phyloP scores from a whole-genome alignment of 768 basidiomycete genomes.

The Amanita inopinata region DNA sequence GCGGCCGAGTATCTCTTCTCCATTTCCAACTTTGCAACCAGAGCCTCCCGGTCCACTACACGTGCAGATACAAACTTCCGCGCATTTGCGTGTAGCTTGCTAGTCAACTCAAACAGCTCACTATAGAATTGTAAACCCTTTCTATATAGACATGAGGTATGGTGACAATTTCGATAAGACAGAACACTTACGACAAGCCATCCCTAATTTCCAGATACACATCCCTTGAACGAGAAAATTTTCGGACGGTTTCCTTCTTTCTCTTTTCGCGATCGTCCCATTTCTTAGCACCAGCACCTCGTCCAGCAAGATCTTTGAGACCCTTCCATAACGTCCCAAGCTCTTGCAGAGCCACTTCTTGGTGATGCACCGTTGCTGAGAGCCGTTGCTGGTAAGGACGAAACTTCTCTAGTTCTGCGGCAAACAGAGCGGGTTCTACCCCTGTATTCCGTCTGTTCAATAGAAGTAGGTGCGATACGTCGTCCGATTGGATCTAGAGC shows the following conservation, averaged over 20 bases:
- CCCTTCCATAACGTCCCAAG: slow-evolving; percentile 63
- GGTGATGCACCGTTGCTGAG: slow-evolving; percentile 66
- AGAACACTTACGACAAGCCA: slow-evolving; percentile 63
- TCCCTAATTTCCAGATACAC: slow-evolving; percentile 81
- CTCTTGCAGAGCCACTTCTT: slow-evolving; percentile 66
- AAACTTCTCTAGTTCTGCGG: slow-evolving; percentile 93
- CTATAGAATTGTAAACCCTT: slow-evolving; percentile 88
- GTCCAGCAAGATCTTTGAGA: slow-evolving; percentile 63
- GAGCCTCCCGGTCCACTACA: slow-evolving; percentile 55
- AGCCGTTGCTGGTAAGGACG: slow-evolving; percentile 82
- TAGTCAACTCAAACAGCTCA: slow-evolving; percentile 60
- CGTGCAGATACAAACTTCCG: slow-evolving; percentile 55
- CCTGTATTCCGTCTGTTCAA: slow-evolving; percentile 79
- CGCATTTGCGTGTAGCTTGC: slow-evolving; percentile 47
- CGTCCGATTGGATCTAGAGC: slow-evolving; percentile 82
- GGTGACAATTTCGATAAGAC: not conserved
- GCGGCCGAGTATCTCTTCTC: slow-evolving; percentile 53
- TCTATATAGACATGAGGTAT: slow-evolving; percentile 27
- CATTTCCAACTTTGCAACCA: slow-evolving; percentile 62
- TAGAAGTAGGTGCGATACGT: slow-evolving; percentile 90
- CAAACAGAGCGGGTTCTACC: slow-evolving; percentile 83
- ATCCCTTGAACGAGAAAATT: slow-evolving; percentile 71
- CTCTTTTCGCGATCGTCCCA: slow-evolving; percentile 77
- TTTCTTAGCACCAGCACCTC: slow-evolving; percentile 66
- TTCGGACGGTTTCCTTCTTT: slow-evolving; percentile 63